These are phyloP conservation scores for Penicillium psychrofluorescens DNA, from an alignment of 495 filamentous ascomycete species.

Conservation along the genomic window DNA sequence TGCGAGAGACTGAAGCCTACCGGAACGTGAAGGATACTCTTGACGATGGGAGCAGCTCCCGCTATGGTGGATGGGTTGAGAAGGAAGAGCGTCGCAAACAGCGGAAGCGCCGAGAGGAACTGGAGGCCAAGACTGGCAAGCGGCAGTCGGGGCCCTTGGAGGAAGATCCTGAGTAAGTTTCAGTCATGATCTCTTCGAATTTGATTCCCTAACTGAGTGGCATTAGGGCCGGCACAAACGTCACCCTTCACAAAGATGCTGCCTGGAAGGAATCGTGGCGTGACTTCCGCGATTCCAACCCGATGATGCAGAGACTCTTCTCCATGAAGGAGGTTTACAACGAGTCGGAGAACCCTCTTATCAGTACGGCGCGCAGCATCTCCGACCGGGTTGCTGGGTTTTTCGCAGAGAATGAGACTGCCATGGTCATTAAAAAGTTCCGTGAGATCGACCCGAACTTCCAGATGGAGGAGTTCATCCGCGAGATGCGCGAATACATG, in stretches of 20 bases:
- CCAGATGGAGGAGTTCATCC: conserved; percentile 87
- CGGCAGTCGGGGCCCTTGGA: conserved; percentile 48
- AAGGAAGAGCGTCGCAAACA: conserved; percentile 82
- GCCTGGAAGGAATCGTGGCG: conserved; percentile 95
- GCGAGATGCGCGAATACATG: conserved; percentile 95
- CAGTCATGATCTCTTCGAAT: background rate
- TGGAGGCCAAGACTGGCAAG: conserved; percentile 46
- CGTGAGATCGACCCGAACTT: conserved; percentile 94
- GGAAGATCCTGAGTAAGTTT: conserved; percentile 79
- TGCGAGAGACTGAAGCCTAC: conserved; percentile 88
- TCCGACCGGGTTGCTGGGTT: conserved; percentile 89
- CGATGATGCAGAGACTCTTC: conserved; percentile 84
- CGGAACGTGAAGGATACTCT: conserved; percentile 93
- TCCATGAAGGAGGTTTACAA: conserved; percentile 75
- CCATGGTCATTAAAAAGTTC: conserved; percentile 94
- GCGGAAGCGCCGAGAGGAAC: conserved; percentile 65
- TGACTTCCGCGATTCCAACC: conserved; percentile 81
- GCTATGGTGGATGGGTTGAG: conserved; percentile 93
- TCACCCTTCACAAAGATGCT: conserved; percentile 94
- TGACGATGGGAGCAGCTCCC: conserved; percentile 91
- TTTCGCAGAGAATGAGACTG: conserved; percentile 97
- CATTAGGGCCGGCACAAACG: conserved; percentile 78
- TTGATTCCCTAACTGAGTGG: conserved; percentile 13
- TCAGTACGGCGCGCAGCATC: conserved; percentile 87
- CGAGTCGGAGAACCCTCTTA: conserved; percentile 93